phyloP scores from a whole-genome alignment of 1,284 basidiomycete species.

The Trichosporon faecale region DNA sequence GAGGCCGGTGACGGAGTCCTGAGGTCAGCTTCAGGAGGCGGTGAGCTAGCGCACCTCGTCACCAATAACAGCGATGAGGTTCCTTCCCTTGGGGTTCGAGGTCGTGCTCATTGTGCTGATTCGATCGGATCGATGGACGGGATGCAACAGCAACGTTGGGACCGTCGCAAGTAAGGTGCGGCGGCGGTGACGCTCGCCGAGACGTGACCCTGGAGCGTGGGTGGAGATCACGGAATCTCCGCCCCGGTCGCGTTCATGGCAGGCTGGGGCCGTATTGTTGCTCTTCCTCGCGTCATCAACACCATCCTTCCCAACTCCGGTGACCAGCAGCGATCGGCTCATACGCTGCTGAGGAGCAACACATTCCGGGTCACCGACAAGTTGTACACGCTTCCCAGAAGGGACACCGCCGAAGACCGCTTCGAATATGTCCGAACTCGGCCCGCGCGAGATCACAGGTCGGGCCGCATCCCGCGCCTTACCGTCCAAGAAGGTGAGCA shows the following conservation, averaged over 20 bases:
- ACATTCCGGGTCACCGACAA: neutral
- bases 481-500: constrained; percentile 18
- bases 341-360: neutral
- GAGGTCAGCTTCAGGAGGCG: constrained; percentile 12
- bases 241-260: neutral
- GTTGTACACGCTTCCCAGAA: neutral
- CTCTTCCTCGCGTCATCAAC: neutral
- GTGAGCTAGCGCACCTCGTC: constrained; percentile 67
- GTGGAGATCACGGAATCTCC: constrained; percentile 1
- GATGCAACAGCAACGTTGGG: constrained; percentile 1
- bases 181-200: constrained; percentile 10
- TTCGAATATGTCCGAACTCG: constrained; percentile 13
- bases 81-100: constrained; percentile 66
- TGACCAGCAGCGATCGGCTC: neutral
- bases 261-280: neutral
- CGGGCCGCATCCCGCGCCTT: constrained; percentile 22
- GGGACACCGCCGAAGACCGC: neutral
- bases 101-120: constrained; percentile 32
- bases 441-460: constrained; percentile 19
- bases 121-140: neutral
- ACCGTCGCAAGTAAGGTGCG: neutral
- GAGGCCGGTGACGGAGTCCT: constrained; percentile 94
- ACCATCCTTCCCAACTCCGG: neutral
- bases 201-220: neutral
- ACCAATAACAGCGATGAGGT: constrained; percentile 76